Evolutionary conservation across 495 filamentous ascomycete species (phyloP).

Genomic region (Pyronema omphalodes): DNA sequence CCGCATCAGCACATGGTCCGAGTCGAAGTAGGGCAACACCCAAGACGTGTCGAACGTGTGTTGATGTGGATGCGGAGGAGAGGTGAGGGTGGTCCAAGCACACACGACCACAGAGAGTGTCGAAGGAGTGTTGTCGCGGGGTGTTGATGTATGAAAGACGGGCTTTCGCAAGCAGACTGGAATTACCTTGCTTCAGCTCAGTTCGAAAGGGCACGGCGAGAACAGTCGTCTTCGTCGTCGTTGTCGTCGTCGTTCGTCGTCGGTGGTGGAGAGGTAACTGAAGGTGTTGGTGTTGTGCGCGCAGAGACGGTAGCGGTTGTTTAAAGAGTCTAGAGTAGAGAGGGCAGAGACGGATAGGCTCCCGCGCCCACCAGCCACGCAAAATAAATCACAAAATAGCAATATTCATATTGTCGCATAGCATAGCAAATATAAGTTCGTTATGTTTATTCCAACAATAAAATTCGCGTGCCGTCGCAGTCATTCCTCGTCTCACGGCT

Average conservation of each 20-base stretch:
- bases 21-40: too few species aligned
- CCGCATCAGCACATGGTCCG: too few species aligned
- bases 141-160: neutral
- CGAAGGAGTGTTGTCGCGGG: slow-evolving; percentile 6
- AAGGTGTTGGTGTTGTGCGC: neutral
- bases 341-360: too few species aligned
- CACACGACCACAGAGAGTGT: slow-evolving; percentile 2
- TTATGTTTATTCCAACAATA: neutral
- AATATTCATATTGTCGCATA: too few species aligned
- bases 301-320: neutral
- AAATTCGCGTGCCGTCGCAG: too few species aligned
- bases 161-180: neutral
- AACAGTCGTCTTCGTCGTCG: too few species aligned
- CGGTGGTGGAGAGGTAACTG: neutral
- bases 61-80: slow-evolving; percentile 22
- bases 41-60: too few species aligned
- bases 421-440: neutral
- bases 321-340: too few species aligned
- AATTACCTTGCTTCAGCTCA: neutral
- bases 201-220: slow-evolving; percentile 14
- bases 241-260: neutral
- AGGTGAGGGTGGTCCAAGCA: slow-evolving; percentile 7
- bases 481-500: too few species aligned
- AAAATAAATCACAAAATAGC: neutral
- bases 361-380: neutral